Percentiles rank a stretch among this genome's conserved stretches.
Evolutionary conservation across 2,329 filamentous ascomycete species (phyloP).

Genomic region (Aspergillus clavatus): DNA sequence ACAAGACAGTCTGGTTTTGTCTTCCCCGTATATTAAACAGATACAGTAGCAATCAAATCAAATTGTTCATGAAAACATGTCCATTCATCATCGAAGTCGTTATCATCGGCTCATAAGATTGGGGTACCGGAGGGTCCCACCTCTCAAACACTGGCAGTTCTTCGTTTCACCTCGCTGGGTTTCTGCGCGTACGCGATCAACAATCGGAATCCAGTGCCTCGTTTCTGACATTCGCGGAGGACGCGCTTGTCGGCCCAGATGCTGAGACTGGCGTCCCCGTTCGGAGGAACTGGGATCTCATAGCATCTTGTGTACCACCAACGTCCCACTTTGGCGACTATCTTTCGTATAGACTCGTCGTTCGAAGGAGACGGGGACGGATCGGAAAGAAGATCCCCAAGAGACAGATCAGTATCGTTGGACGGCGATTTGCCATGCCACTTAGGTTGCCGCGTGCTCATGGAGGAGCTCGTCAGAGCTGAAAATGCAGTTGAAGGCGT

Average conservation of each 20-base stretch:
- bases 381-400: slow-evolving; percentile 70
- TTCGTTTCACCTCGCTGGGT: slow-evolving; percentile 48
- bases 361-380: slow-evolving; percentile 63
- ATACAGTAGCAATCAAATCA: background rate
- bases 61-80: background rate
- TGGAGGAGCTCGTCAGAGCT: slow-evolving; percentile 20
- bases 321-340: slow-evolving; percentile 83
- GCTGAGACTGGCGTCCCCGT: slow-evolving; percentile 51
- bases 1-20: slow-evolving; percentile 2
- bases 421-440: slow-evolving; percentile 28
- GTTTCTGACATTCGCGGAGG: slow-evolving; percentile 78
- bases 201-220: slow-evolving; percentile 81
- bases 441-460: slow-evolving; percentile 14
- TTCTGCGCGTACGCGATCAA: slow-evolving; percentile 89
- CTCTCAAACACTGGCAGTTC: slow-evolving; percentile 41
- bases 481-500: slow-evolving; percentile 24
- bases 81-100: slow-evolving; percentile 7
- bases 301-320: slow-evolving; percentile 98
- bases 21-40: background rate
- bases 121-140: too few species aligned
- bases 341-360: slow-evolving; percentile 83
- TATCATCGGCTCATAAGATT: background rate
- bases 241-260: slow-evolving; percentile 76
- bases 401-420: slow-evolving; percentile 39
- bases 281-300: slow-evolving; percentile 59